A percentile compares a stretch with the other conserved stretches of the same genome.
phyloP scores from a whole-genome alignment of 768 basidiomycete genomes.

The Podaxis sp. region DNA sequence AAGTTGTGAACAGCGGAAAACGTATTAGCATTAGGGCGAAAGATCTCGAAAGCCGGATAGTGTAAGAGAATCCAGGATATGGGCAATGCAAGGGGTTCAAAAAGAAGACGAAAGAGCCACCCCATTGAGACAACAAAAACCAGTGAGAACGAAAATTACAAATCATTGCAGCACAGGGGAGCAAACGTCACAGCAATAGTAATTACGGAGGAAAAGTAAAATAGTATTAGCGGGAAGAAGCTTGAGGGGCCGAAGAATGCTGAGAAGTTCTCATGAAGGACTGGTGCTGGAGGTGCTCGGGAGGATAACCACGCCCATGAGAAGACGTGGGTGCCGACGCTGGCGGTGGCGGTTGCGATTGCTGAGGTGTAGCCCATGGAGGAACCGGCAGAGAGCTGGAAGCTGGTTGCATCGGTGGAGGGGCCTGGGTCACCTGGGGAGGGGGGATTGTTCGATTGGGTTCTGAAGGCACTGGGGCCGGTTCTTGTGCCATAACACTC shows the following conservation, averaged over 20 bases:
- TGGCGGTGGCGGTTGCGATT: constrained; percentile 12
- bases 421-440: constrained; percentile 2
- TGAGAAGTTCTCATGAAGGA: constrained; percentile 46
- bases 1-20: not conserved
- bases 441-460: constrained; percentile 9
- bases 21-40: not conserved
- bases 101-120: not conserved
- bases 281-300: constrained; percentile 35
- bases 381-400: constrained; percentile 2
- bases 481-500: constrained; percentile 28
- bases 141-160: constrained; percentile 1
- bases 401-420: not conserved
- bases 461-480: constrained; percentile 14
- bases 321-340: constrained; percentile 17
- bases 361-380: constrained; percentile 11
- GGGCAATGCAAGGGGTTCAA: not conserved
- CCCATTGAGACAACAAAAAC: not conserved
- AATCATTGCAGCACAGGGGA: not conserved
- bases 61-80: not conserved
- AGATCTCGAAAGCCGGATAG: not conserved
- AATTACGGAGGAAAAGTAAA: constrained; percentile 14
- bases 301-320: constrained; percentile 19
- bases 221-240: not conserved
- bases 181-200: constrained; percentile 17
- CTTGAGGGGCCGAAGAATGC: constrained; percentile 13